Conservation (phyloP, 2,329 filamentous ascomycete genomes). For the Dactylonectria estremocensis region DNA sequence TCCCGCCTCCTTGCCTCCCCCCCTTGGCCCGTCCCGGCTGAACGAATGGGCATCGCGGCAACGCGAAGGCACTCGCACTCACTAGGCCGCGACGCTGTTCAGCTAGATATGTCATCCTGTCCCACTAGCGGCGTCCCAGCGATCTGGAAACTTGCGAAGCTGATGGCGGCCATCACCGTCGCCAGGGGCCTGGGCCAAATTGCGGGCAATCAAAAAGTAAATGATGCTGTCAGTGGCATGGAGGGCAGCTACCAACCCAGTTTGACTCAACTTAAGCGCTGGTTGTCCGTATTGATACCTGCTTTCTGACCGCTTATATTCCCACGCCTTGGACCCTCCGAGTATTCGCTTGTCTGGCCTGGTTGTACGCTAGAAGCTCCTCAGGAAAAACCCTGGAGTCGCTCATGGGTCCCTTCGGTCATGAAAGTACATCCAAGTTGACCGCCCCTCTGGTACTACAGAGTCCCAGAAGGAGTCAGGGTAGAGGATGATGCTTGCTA, state of each 20-base stretch:
- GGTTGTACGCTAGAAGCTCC: slow-evolving; percentile 35
- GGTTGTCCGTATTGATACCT: slow-evolving; percentile 8
- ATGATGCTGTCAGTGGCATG: slow-evolving; percentile 33
- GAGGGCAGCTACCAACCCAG: not conserved
- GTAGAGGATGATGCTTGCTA: not conserved
- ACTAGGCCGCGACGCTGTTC: slow-evolving; percentile 36
- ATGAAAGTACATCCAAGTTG: slow-evolving; percentile 25
- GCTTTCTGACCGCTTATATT: slow-evolving; percentile 16
- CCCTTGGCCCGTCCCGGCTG: slow-evolving; percentile 21
- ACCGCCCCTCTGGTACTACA: slow-evolving; percentile 5
- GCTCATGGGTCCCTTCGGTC: not conserved
- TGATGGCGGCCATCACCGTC: slow-evolving; percentile 38
- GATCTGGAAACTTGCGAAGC: slow-evolving; percentile 47
- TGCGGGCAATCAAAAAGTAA: slow-evolving; percentile 37
- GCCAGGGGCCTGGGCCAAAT: slow-evolving; percentile 37
- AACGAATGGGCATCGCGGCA: slow-evolving; percentile 33
- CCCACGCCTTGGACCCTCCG: slow-evolving; percentile 42
- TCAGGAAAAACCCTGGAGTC: slow-evolving; percentile 20
- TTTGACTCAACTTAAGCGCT: not conserved
- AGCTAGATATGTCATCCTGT: slow-evolving; percentile 32
- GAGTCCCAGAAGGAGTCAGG: not conserved
- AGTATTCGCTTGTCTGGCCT: slow-evolving; percentile 18
- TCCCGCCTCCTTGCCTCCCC: not conserved
- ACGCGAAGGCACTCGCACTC: slow-evolving; percentile 33
- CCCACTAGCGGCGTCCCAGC: slow-evolving; percentile 47